Conservation (phyloP, 2,329 filamentous ascomycete species). For the Fusarium denticulatum region DNA sequence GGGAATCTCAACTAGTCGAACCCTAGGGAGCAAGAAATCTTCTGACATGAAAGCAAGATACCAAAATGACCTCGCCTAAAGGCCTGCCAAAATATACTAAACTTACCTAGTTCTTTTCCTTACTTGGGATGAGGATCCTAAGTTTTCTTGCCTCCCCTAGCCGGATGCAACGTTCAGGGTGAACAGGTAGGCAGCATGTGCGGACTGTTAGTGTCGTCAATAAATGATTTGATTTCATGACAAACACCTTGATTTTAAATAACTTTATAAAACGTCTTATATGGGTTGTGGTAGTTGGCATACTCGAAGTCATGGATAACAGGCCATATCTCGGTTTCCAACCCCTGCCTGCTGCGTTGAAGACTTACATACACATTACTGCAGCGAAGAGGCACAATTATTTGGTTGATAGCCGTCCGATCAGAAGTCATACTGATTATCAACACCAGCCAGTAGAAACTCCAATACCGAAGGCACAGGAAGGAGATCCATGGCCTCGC, state of each 20-base stretch:
- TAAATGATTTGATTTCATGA: neutral
- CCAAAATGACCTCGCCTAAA: neutral
- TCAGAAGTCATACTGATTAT: conserved; percentile 40
- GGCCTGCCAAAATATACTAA: neutral
- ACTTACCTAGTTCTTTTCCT: neutral
- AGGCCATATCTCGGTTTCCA: neutral
- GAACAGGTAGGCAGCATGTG: neutral
- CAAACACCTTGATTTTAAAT: neutral
- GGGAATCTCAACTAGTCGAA: neutral
- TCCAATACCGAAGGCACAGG: conserved; percentile 46
- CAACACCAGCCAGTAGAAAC: conserved; percentile 46
- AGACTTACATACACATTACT: neutral
- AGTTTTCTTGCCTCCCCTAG: neutral
- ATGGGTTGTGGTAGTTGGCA: neutral
- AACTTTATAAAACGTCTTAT: neutral
- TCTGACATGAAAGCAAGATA: neutral
- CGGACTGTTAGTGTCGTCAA: neutral
- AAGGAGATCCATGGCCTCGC: conserved; percentile 33
- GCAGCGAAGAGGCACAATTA: neutral
- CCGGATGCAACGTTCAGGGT: neutral
- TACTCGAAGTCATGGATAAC: neutral
- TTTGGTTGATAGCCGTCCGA: neutral
- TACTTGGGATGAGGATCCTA: neutral
- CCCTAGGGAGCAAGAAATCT: neutral
- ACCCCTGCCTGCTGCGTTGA: neutral